Conservation (phyloP, 805 yeast species). For the Candida schatavii region DNA sequence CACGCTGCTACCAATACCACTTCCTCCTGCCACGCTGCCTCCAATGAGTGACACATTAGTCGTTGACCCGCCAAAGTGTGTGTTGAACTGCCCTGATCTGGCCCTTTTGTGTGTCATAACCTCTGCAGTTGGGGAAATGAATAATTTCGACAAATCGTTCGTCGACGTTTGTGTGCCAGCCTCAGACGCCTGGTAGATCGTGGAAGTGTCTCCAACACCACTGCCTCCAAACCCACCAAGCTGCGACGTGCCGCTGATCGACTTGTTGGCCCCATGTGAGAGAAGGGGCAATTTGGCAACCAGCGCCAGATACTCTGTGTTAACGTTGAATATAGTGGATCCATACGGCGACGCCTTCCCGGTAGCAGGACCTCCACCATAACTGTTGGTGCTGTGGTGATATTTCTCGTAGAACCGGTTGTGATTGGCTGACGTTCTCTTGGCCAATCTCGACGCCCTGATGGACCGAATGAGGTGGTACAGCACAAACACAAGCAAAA, state of each 20-base stretch:
- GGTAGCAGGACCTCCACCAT: conserved; percentile 17
- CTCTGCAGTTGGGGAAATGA: conserved; percentile 79
- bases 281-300: conserved; percentile 37
- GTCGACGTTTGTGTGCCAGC: conserved; percentile 29
- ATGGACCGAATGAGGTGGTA: conserved; percentile 52
- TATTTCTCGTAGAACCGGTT: conserved; percentile 31
- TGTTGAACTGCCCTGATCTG: conserved; percentile 18
- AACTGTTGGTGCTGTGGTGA: conserved; percentile 22
- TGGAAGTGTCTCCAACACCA: conserved; percentile 31
- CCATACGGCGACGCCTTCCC: conserved; percentile 3
- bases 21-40: conserved; percentile 15
- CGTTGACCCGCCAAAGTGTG: conserved; percentile 13
- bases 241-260: conserved; percentile 14
- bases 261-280: conserved; percentile 17
- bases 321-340: conserved; percentile 5
- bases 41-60: conserved; percentile 7
- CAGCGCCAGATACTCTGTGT: conserved; percentile 16
- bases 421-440: conserved; percentile 32
- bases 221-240: conserved; percentile 6
- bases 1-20: conserved; percentile 16
- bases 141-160: conserved; percentile 49
- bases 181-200: conserved; percentile 29
- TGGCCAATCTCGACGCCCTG: conserved; percentile 51
- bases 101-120: conserved; percentile 51
- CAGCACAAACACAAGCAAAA: conserved; percentile 47